phyloP scores from a whole-genome alignment of 2,329 filamentous ascomycete species.

The Ceratocystis papillata region DNA sequence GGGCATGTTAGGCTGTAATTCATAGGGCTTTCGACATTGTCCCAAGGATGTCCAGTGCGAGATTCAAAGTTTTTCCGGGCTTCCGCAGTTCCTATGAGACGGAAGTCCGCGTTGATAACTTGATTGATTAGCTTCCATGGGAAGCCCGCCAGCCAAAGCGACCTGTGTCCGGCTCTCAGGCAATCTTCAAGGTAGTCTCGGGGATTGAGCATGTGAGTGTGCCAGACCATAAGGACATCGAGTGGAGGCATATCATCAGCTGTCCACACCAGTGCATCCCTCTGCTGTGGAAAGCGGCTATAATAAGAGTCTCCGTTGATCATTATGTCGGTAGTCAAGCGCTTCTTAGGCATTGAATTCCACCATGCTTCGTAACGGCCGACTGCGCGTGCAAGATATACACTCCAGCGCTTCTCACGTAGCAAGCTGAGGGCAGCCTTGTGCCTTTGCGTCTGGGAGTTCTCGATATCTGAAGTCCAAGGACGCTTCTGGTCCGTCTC shows the following conservation, averaged over 20 bases:
- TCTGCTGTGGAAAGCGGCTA: slow-evolving; percentile 13
- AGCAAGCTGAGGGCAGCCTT: slow-evolving; percentile 39
- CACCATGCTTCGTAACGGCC: slow-evolving; percentile 61
- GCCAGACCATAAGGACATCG: slow-evolving; percentile 72
- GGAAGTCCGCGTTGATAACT: slow-evolving; percentile 49
- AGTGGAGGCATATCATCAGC: slow-evolving; percentile 23
- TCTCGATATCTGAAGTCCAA: not conserved
- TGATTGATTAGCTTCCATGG: slow-evolving; percentile 53
- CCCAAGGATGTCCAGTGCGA: slow-evolving; percentile 45
- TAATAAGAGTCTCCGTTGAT: not conserved
- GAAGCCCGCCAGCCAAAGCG: slow-evolving; percentile 51
- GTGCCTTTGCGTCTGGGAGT: slow-evolving; percentile 30
- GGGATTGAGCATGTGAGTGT: slow-evolving; percentile 68
- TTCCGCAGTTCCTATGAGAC: slow-evolving; percentile 40
- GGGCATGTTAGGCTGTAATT: slow-evolving; percentile 46
- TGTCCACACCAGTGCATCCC: slow-evolving; percentile 20
- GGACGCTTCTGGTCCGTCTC: slow-evolving; percentile 12
- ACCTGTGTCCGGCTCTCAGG: slow-evolving; percentile 44
- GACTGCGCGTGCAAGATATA: slow-evolving; percentile 58
- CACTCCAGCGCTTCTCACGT: slow-evolving; percentile 61
- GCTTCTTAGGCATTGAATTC: slow-evolving; percentile 31
- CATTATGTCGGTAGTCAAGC: slow-evolving; percentile 34
- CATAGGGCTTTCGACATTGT: slow-evolving; percentile 43
- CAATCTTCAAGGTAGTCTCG: slow-evolving; percentile 64
- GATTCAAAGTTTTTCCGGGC: slow-evolving; percentile 40